A percentile compares a stretch with the other conserved stretches of the same genome.
Evolutionary conservation across 1,284 basidiomycete genomes (phyloP).

Genomic region (Sanghuangporus baumii): DNA sequence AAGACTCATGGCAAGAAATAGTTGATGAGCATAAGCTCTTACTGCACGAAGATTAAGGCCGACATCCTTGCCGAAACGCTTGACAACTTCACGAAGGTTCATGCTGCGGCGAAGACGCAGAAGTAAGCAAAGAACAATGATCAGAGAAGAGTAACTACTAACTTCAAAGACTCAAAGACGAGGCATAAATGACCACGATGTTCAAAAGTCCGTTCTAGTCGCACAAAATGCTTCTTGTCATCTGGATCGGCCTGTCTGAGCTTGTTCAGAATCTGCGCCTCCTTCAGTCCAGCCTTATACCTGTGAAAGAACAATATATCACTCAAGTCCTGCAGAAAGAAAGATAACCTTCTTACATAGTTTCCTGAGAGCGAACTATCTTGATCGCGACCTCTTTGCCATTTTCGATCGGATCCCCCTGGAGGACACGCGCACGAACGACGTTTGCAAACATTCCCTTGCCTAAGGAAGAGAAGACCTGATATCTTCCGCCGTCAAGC

Average conservation of each 20-base stretch:
- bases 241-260: slow-evolving; percentile 87
- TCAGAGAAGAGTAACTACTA: slow-evolving; percentile 22
- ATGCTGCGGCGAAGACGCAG: slow-evolving; percentile 49
- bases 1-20: slow-evolving; percentile 84
- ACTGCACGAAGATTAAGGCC: slow-evolving; percentile 96
- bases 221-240: slow-evolving; percentile 94
- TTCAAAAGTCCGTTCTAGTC: slow-evolving; percentile 91
- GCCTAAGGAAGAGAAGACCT: slow-evolving; percentile 90
- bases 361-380: slow-evolving; percentile 93
- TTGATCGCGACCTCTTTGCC: slow-evolving; percentile 96
- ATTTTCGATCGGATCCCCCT: slow-evolving; percentile 56
- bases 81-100: slow-evolving; percentile 97
- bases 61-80: slow-evolving; percentile 98
- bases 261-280: slow-evolving; percentile 84
- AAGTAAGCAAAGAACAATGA: neutral
- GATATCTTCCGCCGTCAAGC: slow-evolving; percentile 88
- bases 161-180: slow-evolving; percentile 95
- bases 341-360: slow-evolving; percentile 64
- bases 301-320: slow-evolving; percentile 34
- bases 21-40: slow-evolving; percentile 95
- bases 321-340: slow-evolving; percentile 4
- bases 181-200: slow-evolving; percentile 95
- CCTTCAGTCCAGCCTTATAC: slow-evolving; percentile 94
- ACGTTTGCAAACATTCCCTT: slow-evolving; percentile 99
- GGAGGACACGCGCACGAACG: slow-evolving; percentile 82